Evolutionary conservation across 164 flowering plant species (phyloP).

Genomic region (Tetrastigma voinierianum): DNA sequence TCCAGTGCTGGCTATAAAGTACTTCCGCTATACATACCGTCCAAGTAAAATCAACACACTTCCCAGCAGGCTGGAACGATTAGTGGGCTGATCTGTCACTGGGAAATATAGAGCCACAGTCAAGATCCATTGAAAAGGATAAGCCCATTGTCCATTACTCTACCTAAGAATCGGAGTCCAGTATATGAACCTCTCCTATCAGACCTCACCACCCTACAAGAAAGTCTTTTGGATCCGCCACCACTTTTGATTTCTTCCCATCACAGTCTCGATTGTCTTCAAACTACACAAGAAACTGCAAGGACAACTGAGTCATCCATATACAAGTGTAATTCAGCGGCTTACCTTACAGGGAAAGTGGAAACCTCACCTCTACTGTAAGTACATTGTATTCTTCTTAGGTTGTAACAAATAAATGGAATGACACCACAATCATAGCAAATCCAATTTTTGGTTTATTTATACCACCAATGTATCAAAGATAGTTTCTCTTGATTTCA

Average conservation of each 20-base stretch:
- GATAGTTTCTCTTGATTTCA: no score
- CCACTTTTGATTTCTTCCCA: slow-evolving; percentile 82
- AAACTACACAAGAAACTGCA: slow-evolving; percentile 70
- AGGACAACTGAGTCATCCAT: slow-evolving; percentile 63
- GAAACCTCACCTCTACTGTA: not conserved
- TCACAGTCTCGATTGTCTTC: slow-evolving; percentile 68
- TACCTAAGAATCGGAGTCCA: slow-evolving; percentile 60
- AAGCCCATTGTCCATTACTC: slow-evolving; percentile 68
- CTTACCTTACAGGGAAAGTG: not conserved
- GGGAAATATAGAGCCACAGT: slow-evolving; percentile 70
- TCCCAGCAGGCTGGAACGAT: slow-evolving; percentile 90
- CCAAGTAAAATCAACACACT: slow-evolving; percentile 87
- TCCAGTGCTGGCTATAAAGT: slow-evolving; percentile 83
- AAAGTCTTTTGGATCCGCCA: slow-evolving; percentile 64
- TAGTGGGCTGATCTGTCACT: slow-evolving; percentile 76
- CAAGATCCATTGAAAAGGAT: slow-evolving; percentile 61
- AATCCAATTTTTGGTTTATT: no score
- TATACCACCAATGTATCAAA: no score
- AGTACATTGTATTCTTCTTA: not conserved
- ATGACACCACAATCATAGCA: no score
- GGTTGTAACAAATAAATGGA: not conserved
- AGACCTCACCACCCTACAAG: slow-evolving; percentile 77
- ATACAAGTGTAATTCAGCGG: not conserved
- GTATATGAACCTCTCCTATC: slow-evolving; percentile 81
- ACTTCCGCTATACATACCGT: slow-evolving; percentile 85